phyloP scores from a whole-genome alignment of 208 protist genomes.

The Wallacemonas sp. region DNA sequence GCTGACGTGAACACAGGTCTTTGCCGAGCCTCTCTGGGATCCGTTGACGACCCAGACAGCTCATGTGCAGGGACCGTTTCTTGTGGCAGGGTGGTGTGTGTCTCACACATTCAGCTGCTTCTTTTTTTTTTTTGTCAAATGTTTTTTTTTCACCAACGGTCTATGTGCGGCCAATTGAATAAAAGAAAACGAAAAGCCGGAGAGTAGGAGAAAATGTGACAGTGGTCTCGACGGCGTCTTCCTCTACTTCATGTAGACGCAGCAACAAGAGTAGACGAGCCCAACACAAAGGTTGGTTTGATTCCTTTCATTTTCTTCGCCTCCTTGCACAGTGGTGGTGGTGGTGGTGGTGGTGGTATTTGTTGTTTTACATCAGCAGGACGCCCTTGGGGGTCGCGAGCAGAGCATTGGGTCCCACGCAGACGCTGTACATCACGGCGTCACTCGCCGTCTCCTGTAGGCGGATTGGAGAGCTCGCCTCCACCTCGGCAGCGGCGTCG shows the following conservation, averaged over 20 bases:
- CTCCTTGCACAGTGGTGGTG: neutral
- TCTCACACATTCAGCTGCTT: no score
- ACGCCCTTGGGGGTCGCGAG: conserved; percentile 4
- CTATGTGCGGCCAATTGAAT: neutral
- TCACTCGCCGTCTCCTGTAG: conserved; percentile 4
- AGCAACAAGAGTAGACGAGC: neutral
- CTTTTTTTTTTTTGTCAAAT: no score
- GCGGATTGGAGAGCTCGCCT: neutral
- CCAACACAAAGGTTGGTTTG: neutral
- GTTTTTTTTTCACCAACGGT: neutral
- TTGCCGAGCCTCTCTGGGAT: no score
- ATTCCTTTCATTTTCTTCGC: neutral
- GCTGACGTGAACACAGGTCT: no score
- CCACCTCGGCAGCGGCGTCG: neutral
- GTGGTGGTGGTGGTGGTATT: conserved; percentile 6
- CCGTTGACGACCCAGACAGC: no score
- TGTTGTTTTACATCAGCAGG: conserved; percentile 7
- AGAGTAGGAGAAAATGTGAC: neutral
- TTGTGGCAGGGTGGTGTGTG: no score
- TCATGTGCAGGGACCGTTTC: no score
- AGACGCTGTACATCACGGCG: neutral
- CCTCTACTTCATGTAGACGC: no score
- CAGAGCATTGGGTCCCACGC: neutral
- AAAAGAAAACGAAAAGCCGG: neutral
- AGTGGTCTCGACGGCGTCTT: neutral